Base-by-base conservation (phyloP, 176 grass and related monocot species). In the Cenchrus americanus region DNA sequence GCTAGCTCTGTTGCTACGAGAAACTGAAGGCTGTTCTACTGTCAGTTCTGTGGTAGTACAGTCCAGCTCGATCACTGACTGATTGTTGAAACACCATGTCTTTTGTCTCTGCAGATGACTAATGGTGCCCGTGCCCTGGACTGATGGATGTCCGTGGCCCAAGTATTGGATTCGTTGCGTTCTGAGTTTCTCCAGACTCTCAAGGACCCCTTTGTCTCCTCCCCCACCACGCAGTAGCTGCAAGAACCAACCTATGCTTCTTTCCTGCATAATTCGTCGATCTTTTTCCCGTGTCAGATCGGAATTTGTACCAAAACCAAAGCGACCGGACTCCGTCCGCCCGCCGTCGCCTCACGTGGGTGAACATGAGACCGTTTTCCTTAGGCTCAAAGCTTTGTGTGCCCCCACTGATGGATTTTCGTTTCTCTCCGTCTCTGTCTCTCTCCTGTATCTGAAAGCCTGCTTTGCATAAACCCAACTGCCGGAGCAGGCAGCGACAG, bases 81-180 rank as follows among this genome's bases (percentile, higher is more conserved):
- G 18, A 21, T 24, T 24, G 7, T 22, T 5, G 37, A 58, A 78
- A 58, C 8, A 52, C 9, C 21, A 10, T 73, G 1, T 60, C 40
- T 65, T 47, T 37, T 37, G 2, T 75, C 52, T 69, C 32, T 80
- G 80, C 84, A 84, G 89, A 64, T 63, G 75, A 90, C 75, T 84
- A 46, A 84, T 40, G 51, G 10, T 8, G 66, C 34, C 8, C 14
- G 72, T 21, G 15, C n/a, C 13, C 77, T 85, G 22, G 48, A 4
- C 66, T 19, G 40, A 44, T 26, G 18, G 69, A 27, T 60, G 67
- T 42, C 50, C 14, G 14, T 72, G 55, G 24, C 14, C 17, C 42
- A 10, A 48, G 68, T 46, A 64, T 43, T 62, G 34, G 49, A 63
- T 76, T 26, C 30, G 59, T 23, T 23, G 71, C 43, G 1, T 13